Conservation (phyloP, 2,329 filamentous ascomycete genomes). For the Aciculosporium take region DNA sequence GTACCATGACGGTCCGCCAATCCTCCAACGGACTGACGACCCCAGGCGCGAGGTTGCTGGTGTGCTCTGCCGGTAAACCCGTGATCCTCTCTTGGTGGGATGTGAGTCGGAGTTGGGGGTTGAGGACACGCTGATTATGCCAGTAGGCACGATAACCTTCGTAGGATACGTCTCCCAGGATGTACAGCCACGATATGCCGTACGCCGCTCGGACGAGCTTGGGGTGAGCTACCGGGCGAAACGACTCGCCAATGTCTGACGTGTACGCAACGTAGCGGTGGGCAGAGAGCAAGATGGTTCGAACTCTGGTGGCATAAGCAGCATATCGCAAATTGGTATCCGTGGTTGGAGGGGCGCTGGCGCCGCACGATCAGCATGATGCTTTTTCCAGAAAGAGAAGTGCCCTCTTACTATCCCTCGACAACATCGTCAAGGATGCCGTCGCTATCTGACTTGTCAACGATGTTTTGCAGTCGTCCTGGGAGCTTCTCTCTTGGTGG, state of each 20-base stretch:
- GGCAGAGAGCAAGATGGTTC: conserved; percentile 76
- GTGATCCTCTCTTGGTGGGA: conserved; percentile 33
- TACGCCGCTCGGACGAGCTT: conserved; percentile 71
- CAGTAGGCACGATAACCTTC: conserved; percentile 94
- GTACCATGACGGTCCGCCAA: conserved; percentile 78
- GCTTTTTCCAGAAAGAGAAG: not conserved
- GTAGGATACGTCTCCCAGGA: conserved; percentile 77
- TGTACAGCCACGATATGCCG: conserved; percentile 81
- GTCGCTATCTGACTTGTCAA: conserved; percentile 45
- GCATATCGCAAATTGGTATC: conserved; percentile 81
- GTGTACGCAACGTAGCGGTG: conserved; percentile 97
- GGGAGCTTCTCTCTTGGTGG: conserved; percentile 38
- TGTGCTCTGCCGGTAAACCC: conserved; percentile 25
- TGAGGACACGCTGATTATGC: conserved; percentile 62
- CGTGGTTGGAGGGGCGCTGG: conserved; percentile 53
- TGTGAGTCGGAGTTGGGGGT: conserved; percentile 49
- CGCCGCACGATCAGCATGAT: conserved; percentile 7
- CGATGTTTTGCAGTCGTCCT: conserved; percentile 38
- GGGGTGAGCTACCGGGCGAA: conserved; percentile 83
- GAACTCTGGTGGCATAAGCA: conserved; percentile 72
- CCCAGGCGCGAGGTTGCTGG: conserved; percentile 21
- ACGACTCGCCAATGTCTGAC: conserved; percentile 89
- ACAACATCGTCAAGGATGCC: conserved; percentile 65
- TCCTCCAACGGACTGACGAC: conserved; percentile 64
- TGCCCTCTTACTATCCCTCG: conserved; percentile 55